phyloP scores from a whole-genome alignment of 345 rosid genomes.

The Eutrema heterophyllum region DNA sequence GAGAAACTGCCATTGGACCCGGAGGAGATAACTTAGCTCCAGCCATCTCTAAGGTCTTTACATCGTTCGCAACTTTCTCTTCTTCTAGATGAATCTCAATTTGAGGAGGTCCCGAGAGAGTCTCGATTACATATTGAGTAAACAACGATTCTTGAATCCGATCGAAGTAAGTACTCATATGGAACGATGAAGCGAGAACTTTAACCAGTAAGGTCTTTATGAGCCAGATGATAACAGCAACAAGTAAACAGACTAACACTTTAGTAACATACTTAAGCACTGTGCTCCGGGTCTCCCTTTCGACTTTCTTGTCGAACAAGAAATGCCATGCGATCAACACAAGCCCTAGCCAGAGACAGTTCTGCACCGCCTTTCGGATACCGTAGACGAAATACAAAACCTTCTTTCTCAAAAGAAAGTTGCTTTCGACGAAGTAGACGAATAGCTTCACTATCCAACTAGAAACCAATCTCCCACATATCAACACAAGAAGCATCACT shows the following conservation, averaged over 20 bases:
- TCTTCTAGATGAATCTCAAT: slow-evolving; percentile 52
- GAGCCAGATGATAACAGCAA: slow-evolving; percentile 72
- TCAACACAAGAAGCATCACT: slow-evolving; percentile 65
- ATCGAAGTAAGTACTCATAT: slow-evolving; percentile 86
- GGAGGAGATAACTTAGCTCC: slow-evolving; percentile 43
- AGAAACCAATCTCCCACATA: slow-evolving; percentile 81
- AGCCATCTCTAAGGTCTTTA: slow-evolving; percentile 41
- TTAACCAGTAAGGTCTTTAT: slow-evolving; percentile 76
- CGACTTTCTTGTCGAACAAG: slow-evolving; percentile 62
- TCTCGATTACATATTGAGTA: slow-evolving; percentile 72
- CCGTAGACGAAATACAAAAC: slow-evolving; percentile 91
- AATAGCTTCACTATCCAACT: slow-evolving; percentile 68
- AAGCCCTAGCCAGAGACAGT: slow-evolving; percentile 87
- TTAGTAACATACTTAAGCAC: slow-evolving; percentile 50
- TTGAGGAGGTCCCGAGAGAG: slow-evolving; percentile 74
- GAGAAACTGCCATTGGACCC: slow-evolving; percentile 33
- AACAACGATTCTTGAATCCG: slow-evolving; percentile 85
- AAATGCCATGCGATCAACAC: slow-evolving; percentile 76
- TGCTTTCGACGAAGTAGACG: slow-evolving; percentile 69
- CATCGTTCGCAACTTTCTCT: slow-evolving; percentile 38
- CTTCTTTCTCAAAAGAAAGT: slow-evolving; percentile 66
- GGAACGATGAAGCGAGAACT: slow-evolving; percentile 90
- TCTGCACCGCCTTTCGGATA: slow-evolving; percentile 66
- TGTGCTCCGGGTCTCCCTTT: slow-evolving; percentile 35
- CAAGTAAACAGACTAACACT: slow-evolving; percentile 61